Conservation (phyloP, 192 early-diverging fungal species). For the Mortierella claussenii region DNA sequence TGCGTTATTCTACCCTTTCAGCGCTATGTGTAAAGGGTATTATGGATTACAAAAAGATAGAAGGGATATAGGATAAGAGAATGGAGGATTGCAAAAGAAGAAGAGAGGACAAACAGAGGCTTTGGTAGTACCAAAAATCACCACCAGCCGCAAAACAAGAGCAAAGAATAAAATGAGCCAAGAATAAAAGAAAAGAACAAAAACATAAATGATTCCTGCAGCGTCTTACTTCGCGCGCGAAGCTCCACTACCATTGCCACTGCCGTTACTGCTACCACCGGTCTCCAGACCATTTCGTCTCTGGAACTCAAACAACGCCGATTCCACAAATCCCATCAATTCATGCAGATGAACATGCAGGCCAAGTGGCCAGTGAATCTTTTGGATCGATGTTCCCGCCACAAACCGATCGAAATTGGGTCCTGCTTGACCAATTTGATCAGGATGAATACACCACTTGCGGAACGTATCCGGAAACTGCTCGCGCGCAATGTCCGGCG, state of each 20-base stretch:
- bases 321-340: conserved; percentile 35
- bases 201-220: no score
- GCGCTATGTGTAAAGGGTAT: no score
- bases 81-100: neutral
- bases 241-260: neutral
- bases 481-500: conserved; percentile 25
- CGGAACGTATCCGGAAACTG: conserved; percentile 42
- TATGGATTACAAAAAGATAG: no score
- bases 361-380: conserved; percentile 45
- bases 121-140: no score
- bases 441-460: conserved; percentile 45
- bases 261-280: neutral
- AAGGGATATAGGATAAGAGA: no score
- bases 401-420: conserved; percentile 23
- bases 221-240: neutral
- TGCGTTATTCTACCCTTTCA: neutral
- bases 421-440: conserved; percentile 20
- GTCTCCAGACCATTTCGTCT: conserved; percentile 18
- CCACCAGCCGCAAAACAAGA: neutral
- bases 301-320: conserved; percentile 29
- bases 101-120: neutral
- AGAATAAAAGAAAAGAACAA: neutral
- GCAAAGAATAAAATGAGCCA: neutral
- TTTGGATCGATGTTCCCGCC: conserved; percentile 17
- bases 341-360: conserved; percentile 33